Evolutionary conservation across 164 flowering plant species (phyloP).

Genomic region (Cinnamomum chago): DNA sequence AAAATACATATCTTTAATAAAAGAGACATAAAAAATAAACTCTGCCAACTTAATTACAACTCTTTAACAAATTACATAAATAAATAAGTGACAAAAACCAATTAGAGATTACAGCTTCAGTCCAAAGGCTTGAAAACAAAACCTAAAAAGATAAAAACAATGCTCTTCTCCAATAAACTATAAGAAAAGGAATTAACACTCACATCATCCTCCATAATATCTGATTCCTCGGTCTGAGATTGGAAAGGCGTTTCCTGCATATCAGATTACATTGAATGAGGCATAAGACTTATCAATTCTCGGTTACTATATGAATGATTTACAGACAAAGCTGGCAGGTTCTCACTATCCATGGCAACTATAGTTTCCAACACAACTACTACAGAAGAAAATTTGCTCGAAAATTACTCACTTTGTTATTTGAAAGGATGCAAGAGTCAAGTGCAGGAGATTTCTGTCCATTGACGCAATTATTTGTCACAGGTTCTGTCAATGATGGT

Average conservation of each 20-base stretch:
- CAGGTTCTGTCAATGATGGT: constrained; percentile 20
- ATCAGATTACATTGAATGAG: constrained; percentile 15
- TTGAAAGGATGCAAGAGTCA: neutral
- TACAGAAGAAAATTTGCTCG: constrained; percentile 8
- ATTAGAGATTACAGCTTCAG: too few relatives aligned
- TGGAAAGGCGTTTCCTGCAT: constrained; percentile 25
- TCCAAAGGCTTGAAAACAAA: too few relatives aligned
- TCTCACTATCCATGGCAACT: constrained; percentile 5
- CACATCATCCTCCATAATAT: constrained; percentile 72
- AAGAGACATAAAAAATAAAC: too few relatives aligned
- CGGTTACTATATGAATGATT: constrained; percentile 17
- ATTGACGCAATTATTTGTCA: constrained; percentile 19
- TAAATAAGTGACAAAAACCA: too few relatives aligned
- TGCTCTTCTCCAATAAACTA: too few relatives aligned
- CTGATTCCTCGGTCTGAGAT: constrained; percentile 37
- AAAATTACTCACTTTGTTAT: constrained; percentile 4
- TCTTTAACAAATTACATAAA: too few relatives aligned
- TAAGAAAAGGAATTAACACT: constrained; percentile 19
- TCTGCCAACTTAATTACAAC: too few relatives aligned
- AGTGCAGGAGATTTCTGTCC: constrained; percentile 13
- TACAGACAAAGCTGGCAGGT: constrained; percentile 16
- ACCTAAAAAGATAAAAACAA: too few relatives aligned
- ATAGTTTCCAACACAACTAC: neutral
- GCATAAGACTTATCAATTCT: constrained; percentile 18
- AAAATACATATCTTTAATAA: too few relatives aligned